Percentiles rank a stretch among this genome's conserved stretches.
phyloP scores from a whole-genome alignment of 192 early-diverging fungal species.

The Linnemannia elongata region DNA sequence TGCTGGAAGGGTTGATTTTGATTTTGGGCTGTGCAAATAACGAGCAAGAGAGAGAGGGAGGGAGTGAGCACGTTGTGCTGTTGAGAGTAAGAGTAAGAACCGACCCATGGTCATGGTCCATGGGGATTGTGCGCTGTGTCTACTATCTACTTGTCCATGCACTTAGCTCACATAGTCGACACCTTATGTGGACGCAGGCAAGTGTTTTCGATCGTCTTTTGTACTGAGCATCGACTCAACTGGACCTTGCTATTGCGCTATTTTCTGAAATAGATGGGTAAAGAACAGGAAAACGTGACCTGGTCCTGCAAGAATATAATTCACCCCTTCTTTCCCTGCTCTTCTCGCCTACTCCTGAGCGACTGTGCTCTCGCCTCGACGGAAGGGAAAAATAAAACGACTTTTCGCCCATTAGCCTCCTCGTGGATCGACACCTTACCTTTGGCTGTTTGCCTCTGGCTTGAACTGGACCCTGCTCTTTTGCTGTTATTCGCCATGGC shows the following conservation, averaged over 20 bases:
- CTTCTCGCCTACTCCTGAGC: not conserved
- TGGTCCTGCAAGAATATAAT: not conserved
- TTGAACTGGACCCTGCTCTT: not conserved
- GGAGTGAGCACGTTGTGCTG: not conserved
- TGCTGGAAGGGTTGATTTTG: too few relatives aligned
- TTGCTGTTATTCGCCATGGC: not conserved
- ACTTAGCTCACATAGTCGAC: too few relatives aligned
- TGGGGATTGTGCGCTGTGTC: not conserved
- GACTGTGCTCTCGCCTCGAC: not conserved
- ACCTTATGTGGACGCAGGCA: too few relatives aligned
- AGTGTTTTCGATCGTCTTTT: too few relatives aligned
- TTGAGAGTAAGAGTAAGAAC: not conserved
- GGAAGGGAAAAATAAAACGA: not conserved
- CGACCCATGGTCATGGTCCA: not conserved
- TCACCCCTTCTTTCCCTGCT: not conserved
- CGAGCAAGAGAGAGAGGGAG: too few relatives aligned
- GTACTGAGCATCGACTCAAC: too few relatives aligned
- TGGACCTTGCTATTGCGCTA: too few relatives aligned
- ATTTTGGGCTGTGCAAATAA: not conserved
- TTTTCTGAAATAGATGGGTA: too few relatives aligned
- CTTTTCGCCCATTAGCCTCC: conserved; percentile 4
- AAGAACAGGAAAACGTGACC: not conserved
- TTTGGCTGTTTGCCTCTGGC: not conserved
- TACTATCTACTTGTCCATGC: too few relatives aligned
- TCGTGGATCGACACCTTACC: not conserved